Base-by-base conservation (phyloP, 1,139 yeast species). In the Scheffersomyces cryptocercus region DNA sequence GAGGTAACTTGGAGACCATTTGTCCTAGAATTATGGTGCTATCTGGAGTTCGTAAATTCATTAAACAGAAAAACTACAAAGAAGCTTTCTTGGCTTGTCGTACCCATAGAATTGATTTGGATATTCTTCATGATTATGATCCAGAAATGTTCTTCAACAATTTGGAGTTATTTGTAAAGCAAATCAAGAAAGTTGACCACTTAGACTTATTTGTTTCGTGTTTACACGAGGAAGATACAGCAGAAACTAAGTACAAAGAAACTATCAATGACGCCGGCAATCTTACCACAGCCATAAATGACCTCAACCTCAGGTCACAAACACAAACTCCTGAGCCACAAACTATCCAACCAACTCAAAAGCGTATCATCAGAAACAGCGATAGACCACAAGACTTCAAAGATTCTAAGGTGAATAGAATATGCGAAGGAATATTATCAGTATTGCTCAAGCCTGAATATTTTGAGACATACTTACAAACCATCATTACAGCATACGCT, bases 1-100 rank as follows among this genome's bases (percentile, higher is more conserved):
- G 99, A 62, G 99, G 99, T 48, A 95, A 95, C 56, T 70, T 93
- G 52, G 99, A 95, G 64, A 90, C 98, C 0, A 86, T 95, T 29
- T 85, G 82, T 58, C 99, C 99, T 9, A 77, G 99, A 63, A 87
- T 93, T 38, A 83, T 93, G 87, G 96, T 93, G 11, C 71, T 95
- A 39, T 77, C 89, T 10, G 95, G 86, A 14, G 95, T 95, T 13
- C 77, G 99, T 53, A 73, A 78, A 39, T 77, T 77, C 54, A 88
- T 95, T 49, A 72, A 75, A 32, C 67, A 69, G 0, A 70, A 68
- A 48, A 69, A 81, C 34, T 95, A 86, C 58, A 73, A 68, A 42
- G 74, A 75, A 16, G 99, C 99, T 0, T 91, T 93, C 57, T 58
- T 79, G 38, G 79, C 85, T 10, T 93, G 98, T 68, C 82, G 98